Evolutionary conservation across 1,139 yeast species (phyloP), one percentile per base, ranked within the genome.

Genomic region (Entelexis paramagnoliae): DNA sequence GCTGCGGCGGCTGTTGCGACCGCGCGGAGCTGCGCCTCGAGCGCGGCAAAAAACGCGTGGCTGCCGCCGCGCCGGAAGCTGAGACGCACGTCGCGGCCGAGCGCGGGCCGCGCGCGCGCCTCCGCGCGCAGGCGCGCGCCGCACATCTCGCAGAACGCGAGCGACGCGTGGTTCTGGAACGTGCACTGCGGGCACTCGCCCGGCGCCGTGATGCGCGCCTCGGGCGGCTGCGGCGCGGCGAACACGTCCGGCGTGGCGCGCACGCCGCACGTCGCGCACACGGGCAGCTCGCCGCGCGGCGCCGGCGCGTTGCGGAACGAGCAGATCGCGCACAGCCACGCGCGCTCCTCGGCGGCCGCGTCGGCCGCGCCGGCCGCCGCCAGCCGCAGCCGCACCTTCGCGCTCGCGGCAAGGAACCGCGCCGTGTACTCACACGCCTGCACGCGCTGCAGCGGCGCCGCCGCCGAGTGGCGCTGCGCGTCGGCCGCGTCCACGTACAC

Each of bases 301-400:
- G 3, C 5, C 13, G 10, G 22, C 22, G 8, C 43, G 63, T 88
- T 88, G 26, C 81, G 73, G 60, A 74, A 83, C 41, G 81, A 81
- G 65, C 97, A 89, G 4, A 89, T 88, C 13, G 84, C 81, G 65
- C 97, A 89, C 1, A 77, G 75, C 96, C 96, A 89, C 19, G 56
- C 33, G 4, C 29, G 39, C 28, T 47, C 32, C n/a, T 17, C 19
- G 13, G 43, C 24, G 11, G 30, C 35, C 30, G 36, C 17, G 36
- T 32, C 46, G 24, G 36, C 36, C 36, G 34, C n/a, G 16, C n/a
- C n/a, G n/a, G n/a, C n/a, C n/a, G n/a, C n/a, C n/a, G 24, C 11
- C 54, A 73, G 63, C 52, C 63, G 64, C 11, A 78, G 52, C 7
- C 73, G 78, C 24, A 89, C 74, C 62, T 88, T 86, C 0, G 96